Conservation (phyloP, 2,329 filamentous ascomycete genomes). For the Trichoderma polysporum region DNA sequence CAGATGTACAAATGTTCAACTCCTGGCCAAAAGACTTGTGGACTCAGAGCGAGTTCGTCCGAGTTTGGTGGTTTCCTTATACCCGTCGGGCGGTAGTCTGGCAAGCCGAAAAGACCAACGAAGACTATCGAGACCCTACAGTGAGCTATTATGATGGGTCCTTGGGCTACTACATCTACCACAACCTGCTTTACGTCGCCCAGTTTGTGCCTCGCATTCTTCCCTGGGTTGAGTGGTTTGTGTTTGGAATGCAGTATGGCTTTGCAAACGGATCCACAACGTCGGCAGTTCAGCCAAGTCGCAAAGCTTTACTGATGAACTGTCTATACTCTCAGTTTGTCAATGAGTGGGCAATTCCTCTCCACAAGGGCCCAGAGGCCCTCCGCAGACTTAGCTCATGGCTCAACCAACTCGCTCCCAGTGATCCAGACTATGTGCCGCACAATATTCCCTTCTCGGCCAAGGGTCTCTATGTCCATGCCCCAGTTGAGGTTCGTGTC, state of each 20-base stretch:
- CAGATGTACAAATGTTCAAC: constrained; percentile 65
- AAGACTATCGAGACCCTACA: constrained; percentile 58
- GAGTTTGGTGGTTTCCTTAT: constrained; percentile 98
- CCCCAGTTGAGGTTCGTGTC: constrained; percentile 89
- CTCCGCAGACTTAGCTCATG: constrained; percentile 80
- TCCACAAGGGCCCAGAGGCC: constrained; percentile 83
- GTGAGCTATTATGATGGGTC: constrained; percentile 77
- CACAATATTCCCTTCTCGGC: constrained; percentile 77
- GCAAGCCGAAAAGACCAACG: constrained; percentile 76
- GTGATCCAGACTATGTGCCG: constrained; percentile 62
- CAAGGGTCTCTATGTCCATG: constrained; percentile 79
- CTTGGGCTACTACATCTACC: constrained; percentile 86
- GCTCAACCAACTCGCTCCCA: constrained; percentile 65
- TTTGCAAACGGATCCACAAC: constrained; percentile 70
- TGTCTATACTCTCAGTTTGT: constrained; percentile 98
- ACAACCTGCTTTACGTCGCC: constrained; percentile 80
- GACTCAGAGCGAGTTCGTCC: constrained; percentile 82
- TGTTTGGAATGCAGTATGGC: constrained; percentile 97
- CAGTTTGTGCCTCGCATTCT: constrained; percentile 76
- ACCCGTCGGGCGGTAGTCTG: constrained; percentile 84
- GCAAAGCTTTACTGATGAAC: constrained; percentile 86
- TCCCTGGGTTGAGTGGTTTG: constrained; percentile 91
- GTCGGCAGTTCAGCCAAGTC: constrained; percentile 75
- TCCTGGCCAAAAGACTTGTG: constrained; percentile 75
- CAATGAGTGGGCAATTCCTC: constrained; percentile 94